Evolutionary conservation across 2,329 filamentous ascomycete species (phyloP).

Genomic region (Stagonosporopsis tanaceti): DNA sequence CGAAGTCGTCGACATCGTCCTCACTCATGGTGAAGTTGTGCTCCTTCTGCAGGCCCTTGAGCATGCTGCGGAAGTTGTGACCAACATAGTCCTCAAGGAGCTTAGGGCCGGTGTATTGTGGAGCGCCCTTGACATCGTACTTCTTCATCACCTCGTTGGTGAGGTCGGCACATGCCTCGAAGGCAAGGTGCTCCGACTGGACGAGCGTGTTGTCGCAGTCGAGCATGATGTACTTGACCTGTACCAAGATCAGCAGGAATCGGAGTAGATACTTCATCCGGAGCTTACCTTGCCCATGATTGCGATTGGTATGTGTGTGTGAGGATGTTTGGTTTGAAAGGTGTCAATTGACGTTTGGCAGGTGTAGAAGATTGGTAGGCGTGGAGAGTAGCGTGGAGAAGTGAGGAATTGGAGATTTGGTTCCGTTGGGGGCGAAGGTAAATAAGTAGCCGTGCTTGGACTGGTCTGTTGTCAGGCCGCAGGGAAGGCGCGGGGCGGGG

Average conservation of each 20-base stretch:
- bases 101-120: constrained; percentile 78
- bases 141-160: constrained; percentile 83
- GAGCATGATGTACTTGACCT: constrained; percentile 61
- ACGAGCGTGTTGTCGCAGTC: constrained; percentile 88
- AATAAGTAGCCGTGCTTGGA: constrained; percentile 33
- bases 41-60: constrained; percentile 76
- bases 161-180: constrained; percentile 88
- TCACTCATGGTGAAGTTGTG: constrained; percentile 74
- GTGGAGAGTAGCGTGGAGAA: constrained; percentile 8
- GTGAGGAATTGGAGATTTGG: constrained; percentile 5
- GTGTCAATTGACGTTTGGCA: constrained; percentile 32
- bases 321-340: constrained; percentile 19
- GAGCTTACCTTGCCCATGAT: constrained; percentile 44
- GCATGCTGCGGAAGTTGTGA: constrained; percentile 94
- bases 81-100: constrained; percentile 90
- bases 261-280: constrained; percentile 21
- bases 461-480: constrained; percentile 35
- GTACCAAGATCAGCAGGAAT: constrained; percentile 29
- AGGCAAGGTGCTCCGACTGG: constrained; percentile 87
- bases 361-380: constrained; percentile 19
- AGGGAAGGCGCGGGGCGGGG: constrained; percentile 24
- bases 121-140: constrained; percentile 68
- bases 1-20: constrained; percentile 76
- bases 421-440: constrained; percentile 34
- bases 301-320: constrained; percentile 24